A percentile compares a stretch with the other conserved stretches of the same genome.
Conservation (phyloP, 768 basidiomycete genomes). For the Guyanaporus albipodus region DNA sequence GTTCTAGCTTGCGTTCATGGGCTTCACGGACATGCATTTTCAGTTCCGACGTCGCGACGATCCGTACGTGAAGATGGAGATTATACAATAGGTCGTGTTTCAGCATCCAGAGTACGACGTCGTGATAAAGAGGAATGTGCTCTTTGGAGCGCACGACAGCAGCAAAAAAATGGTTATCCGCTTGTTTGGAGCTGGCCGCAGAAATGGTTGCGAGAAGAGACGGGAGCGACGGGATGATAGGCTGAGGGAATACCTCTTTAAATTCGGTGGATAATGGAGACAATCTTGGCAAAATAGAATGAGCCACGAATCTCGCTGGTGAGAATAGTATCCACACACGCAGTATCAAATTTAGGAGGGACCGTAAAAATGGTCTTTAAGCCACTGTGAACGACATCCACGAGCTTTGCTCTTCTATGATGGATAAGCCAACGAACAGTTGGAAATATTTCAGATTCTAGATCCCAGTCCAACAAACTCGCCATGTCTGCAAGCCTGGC, state of each 20-base stretch:
- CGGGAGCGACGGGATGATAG: conserved; percentile 65
- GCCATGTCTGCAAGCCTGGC: conserved; percentile 75
- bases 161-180: conserved; percentile 74
- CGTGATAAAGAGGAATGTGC: conserved; percentile 64
- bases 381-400: conserved; percentile 76
- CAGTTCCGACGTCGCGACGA: conserved; percentile 73
- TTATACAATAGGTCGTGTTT: conserved; percentile 82
- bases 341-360: conserved; percentile 54
- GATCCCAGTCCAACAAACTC: conserved; percentile 75
- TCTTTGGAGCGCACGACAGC: conserved; percentile 71
- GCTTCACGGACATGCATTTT: conserved; percentile 63
- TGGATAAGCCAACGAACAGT: conserved; percentile 92
- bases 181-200: conserved; percentile 56
- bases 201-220: conserved; percentile 74
- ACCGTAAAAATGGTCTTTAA: conserved; percentile 82
- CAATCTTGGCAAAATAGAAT: conserved; percentile 2
- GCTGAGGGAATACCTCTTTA: conserved; percentile 52
- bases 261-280: conserved; percentile 58
- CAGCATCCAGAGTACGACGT: conserved; percentile 89
- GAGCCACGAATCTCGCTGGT: not conserved
- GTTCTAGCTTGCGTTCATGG: conserved; percentile 37
- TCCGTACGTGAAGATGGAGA: conserved; percentile 79
- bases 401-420: conserved; percentile 84
- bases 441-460: conserved; percentile 79
- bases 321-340: conserved; percentile 43